phyloP scores from a whole-genome alignment of 2,329 filamentous ascomycete species.

The Claviceps humidiphila region DNA sequence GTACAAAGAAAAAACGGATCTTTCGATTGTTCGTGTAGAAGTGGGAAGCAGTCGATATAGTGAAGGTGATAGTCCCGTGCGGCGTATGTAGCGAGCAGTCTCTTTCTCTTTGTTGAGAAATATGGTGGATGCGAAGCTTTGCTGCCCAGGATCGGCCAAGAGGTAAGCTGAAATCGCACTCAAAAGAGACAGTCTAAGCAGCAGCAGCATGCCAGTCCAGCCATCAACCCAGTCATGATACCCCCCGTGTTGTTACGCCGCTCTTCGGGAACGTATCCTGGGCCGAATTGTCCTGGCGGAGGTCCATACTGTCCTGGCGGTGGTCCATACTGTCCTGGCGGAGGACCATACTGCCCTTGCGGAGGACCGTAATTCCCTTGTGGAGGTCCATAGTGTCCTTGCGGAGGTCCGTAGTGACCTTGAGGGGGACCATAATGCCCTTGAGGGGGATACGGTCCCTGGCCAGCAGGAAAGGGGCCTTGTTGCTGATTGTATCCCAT shows the following conservation, averaged over 20 bases:
- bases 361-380: conserved; percentile 24
- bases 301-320: conserved; percentile 21
- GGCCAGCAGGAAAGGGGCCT: conserved; percentile 20
- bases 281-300: conserved; percentile 10
- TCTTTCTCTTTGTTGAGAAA: not conserved
- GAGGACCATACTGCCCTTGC: conserved; percentile 20
- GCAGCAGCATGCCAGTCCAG: conserved; percentile 43
- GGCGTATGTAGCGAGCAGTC: too few relatives aligned
- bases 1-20: not conserved
- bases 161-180: not conserved
- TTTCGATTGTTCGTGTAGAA: not conserved
- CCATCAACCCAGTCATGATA: conserved; percentile 33
- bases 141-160: not conserved
- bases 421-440: conserved; percentile 22
- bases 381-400: conserved; percentile 13
- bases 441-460: conserved; percentile 20
- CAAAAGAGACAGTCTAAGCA: conserved; percentile 45
- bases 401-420: conserved; percentile 19
- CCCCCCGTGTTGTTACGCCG: conserved; percentile 21
- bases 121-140: not conserved
- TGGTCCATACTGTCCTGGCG: conserved; percentile 10
- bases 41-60: not conserved
- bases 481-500: conserved; percentile 31
- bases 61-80: not conserved
- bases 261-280: conserved; percentile 24